Base-by-base conservation (phyloP, 352 stramenopile genomes). In the Globisporangium megalacanthum region DNA sequence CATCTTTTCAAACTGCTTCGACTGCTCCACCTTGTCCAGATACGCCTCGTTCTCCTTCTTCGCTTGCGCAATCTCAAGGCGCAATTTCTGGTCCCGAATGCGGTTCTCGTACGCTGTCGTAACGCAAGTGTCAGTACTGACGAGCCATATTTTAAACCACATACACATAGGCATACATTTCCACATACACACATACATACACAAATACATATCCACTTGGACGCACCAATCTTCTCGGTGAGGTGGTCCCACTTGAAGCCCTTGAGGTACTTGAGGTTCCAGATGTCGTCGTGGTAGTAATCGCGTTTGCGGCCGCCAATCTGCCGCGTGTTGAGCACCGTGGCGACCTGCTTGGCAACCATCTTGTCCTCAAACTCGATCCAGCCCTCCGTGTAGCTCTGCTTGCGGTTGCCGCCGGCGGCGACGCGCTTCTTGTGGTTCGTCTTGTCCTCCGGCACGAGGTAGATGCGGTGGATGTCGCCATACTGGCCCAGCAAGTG, bases 171-270 rank as follows among this genome's bases (percentile, higher is more conserved):
- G 47, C 14, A 52, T 1, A 35, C 35, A 41, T 22, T 29, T 4
- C 25, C 25, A 29, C 25, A 57, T 7, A 47, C 35, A 56, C 13
- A 9, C 2, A 61, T 5, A 25, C 25, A 54, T 22, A 8, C 37
- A 6, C 19, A 46, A 14, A 37, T 6, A 60, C 54, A 36, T 4
- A 72, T 57, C 83, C 62, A 88, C 41, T 8, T 58, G 83, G 61
- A 89, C 90, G 19, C 85, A 73, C 58, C 95, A 60, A 99, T 94
- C 72, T 99, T 99, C 74, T 99, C 97, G 4, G 96, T 99, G 39
- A 99, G 72, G 64, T 99, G 94, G 44, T 92, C 83, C 97, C 97
- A 99, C 72, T 99, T 98, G 72, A 99, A 99, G 20, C 95, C 94
- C 42, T 89, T 91, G 61, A 99, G 78, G 79, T 99, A 99, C 77